phyloP scores from a whole-genome alignment of 164 flowering plant species.

The Vitis amurensis region DNA sequence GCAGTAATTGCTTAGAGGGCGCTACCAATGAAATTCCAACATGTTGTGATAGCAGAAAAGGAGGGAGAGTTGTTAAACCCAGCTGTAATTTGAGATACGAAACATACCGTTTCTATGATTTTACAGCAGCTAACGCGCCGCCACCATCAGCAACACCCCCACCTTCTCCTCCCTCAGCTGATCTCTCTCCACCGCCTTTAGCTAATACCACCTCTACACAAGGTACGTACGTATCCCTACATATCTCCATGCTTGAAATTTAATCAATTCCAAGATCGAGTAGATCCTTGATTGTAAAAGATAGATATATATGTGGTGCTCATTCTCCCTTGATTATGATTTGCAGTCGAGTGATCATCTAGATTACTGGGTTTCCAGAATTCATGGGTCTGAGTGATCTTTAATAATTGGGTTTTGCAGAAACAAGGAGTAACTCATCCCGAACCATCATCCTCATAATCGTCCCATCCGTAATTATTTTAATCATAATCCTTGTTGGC shows the following conservation, averaged over 20 bases:
- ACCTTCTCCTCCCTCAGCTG: too few relatives aligned
- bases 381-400: too few relatives aligned
- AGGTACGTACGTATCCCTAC: too few relatives aligned
- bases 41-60: slow-evolving; percentile 4
- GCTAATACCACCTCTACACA: too few relatives aligned
- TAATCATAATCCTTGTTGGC: slow-evolving; percentile 3
- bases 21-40: background rate
- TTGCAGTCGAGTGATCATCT: too few relatives aligned
- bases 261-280: too few relatives aligned
- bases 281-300: too few relatives aligned
- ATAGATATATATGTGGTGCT: too few relatives aligned
- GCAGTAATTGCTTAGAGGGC: background rate
- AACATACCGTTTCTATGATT: slow-evolving; percentile 6
- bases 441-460: slow-evolving; percentile 11
- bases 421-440: slow-evolving; percentile 5
- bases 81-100: slow-evolving; percentile 26
- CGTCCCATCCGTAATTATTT: slow-evolving; percentile 1
- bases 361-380: too few relatives aligned
- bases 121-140: background rate
- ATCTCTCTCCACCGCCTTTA: too few relatives aligned
- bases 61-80: slow-evolving; percentile 11
- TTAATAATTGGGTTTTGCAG: background rate
- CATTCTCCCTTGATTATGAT: too few relatives aligned
- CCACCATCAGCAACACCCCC: background rate
- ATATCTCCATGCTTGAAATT: too few relatives aligned